Evolutionary conservation across 306 rosid genomes (phyloP).

Genomic region (Oxytropis ochrocephala): DNA sequence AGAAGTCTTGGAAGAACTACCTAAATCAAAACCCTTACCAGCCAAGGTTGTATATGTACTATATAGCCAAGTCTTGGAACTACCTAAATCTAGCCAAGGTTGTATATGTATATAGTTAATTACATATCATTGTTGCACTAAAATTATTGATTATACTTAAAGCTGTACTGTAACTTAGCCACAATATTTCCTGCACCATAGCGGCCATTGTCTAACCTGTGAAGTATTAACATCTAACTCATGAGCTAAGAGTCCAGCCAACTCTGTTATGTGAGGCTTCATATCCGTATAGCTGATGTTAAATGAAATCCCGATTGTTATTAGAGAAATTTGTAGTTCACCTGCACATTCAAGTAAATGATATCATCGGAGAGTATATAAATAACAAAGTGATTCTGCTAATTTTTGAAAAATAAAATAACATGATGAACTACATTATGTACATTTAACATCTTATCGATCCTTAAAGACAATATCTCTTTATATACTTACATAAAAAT

Average conservation of each 20-base stretch:
- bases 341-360: constrained; percentile 42
- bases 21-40: constrained; percentile 4
- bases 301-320: constrained; percentile 56
- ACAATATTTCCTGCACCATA: neutral
- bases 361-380: constrained; percentile 15
- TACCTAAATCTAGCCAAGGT: constrained; percentile 2
- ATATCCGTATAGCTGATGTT: constrained; percentile 59
- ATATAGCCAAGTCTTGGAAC: no score
- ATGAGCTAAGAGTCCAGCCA: constrained; percentile 62
- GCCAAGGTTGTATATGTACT: neutral
- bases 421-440: neutral
- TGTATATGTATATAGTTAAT: neutral
- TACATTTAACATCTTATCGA: neutral
- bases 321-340: constrained; percentile 54
- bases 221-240: constrained; percentile 59
- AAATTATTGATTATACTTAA: neutral
- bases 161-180: neutral
- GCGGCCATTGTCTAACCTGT: constrained; percentile 55
- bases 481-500: neutral
- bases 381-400: neutral
- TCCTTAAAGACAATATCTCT: neutral
- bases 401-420: neutral
- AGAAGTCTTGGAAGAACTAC: constrained; percentile 14
- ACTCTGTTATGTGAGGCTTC: constrained; percentile 57
- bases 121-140: neutral